Percentiles rank a stretch among this genome's conserved stretches.
Evolutionary conservation across 768 basidiomycete genomes (phyloP).

Genomic region (Cyclocybe cylindracea): DNA sequence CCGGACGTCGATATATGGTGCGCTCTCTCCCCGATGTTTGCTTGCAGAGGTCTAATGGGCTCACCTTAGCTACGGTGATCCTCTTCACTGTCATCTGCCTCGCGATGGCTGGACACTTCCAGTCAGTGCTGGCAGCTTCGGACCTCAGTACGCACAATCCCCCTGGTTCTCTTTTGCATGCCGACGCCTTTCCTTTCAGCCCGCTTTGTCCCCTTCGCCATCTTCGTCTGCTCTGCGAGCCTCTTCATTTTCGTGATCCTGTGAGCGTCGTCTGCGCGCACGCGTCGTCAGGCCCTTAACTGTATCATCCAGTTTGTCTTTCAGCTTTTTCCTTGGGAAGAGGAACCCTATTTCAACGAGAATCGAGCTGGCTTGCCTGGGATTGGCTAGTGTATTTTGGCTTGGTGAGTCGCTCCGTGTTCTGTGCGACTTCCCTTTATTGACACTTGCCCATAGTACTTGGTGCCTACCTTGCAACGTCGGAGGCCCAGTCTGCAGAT

Average conservation of each 20-base stretch:
- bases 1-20: constrained; percentile 69
- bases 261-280: constrained; percentile 39
- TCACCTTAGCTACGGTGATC: constrained; percentile 56
- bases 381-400: constrained; percentile 76
- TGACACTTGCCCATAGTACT: constrained; percentile 52
- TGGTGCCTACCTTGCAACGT: constrained; percentile 69
- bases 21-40: constrained; percentile 20
- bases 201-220: constrained; percentile 84
- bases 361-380: constrained; percentile 72
- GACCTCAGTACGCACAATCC: constrained; percentile 67
- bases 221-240: constrained; percentile 76
- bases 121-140: constrained; percentile 66
- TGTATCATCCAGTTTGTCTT: constrained; percentile 50
- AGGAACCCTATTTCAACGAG: constrained; percentile 81
- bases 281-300: not conserved
- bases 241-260: constrained; percentile 67
- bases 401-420: constrained; percentile 50
- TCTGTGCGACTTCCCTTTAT: constrained; percentile 5
- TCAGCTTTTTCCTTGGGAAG: constrained; percentile 60
- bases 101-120: constrained; percentile 79
- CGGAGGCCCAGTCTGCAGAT: constrained; percentile 77
- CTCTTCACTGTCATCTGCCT: constrained; percentile 79
- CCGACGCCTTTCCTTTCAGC: constrained; percentile 42
- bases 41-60: not conserved
- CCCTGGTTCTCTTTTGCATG: constrained; percentile 4